Base-by-base conservation (phyloP, 192 early-diverging fungal genomes). In the Geranomyces michiganensis region DNA sequence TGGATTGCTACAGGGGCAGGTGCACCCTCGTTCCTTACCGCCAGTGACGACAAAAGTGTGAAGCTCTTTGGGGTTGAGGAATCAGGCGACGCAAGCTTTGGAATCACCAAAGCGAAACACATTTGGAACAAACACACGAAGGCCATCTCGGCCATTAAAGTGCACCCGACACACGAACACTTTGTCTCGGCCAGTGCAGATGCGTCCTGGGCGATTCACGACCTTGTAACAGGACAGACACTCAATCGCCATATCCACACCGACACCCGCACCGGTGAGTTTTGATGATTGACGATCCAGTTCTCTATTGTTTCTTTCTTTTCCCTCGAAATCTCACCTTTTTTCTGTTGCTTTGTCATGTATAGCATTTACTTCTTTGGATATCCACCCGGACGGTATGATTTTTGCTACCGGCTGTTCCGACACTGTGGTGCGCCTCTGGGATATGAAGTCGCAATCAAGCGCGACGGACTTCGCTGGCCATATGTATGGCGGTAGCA, bases 321-420 rank as follows among this genome's bases (percentile, higher is more conserved):
- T n/a, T n/a, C n/a, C n/a, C n/a, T n/a, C n/a, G n/a, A n/a, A 10
- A 41, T 41, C 36, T 41, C 36, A 41, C 10, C 5, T 41, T 10
- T 10, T 10, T 7, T 41, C 36, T 41, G 5, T 26, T 53, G 51
- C 15, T 31, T 19, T n/a, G n/a, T 13, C 21, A 45, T 1, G 6
- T 66, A 29, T 62, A 88, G 87, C 86, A 31, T 93, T 89, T 73
- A 83, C 86, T 7, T 71, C 85, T 1, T 82, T 84, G 56, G 69
- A 84, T 19, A 93, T 96, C 84, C 97, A 97, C 79, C 96, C 96
- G 1, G 97, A 99, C 76, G 96, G 95, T 70, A 79, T 92, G 60
- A 88, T 99, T 51, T 67, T 96, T 27, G 96, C 83, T 12, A 88
- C 93, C 4, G 94, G 92, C 47, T 90, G 90, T 0, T 59, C 75